Evolutionary conservation across 2,329 filamentous ascomycete species (phyloP).

Genomic region (Fusarium sulawesiense): DNA sequence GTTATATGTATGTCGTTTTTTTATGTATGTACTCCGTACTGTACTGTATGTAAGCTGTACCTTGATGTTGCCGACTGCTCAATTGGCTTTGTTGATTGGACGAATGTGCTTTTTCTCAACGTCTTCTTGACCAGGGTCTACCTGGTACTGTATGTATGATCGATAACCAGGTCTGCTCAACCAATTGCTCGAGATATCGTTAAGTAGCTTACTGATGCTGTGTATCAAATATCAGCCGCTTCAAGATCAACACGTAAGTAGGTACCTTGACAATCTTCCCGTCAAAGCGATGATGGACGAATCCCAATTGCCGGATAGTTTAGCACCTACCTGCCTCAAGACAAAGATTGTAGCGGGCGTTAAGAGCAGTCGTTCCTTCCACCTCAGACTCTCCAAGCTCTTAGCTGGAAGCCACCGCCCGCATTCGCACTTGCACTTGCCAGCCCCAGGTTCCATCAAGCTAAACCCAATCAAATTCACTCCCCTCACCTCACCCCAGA

Average conservation of each 20-base stretch:
- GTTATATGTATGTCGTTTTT: neutral
- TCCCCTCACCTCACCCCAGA: constrained; percentile 27
- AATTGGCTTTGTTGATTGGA: constrained; percentile 14
- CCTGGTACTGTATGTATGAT: neutral
- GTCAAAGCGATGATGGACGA: neutral
- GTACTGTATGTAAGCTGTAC: neutral
- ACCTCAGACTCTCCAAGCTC: neutral
- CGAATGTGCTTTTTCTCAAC: constrained; percentile 5
- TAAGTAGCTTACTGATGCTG: neutral
- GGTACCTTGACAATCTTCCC: neutral
- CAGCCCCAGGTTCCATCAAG: constrained; percentile 7
- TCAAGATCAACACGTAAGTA: neutral
- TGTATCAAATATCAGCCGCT: neutral
- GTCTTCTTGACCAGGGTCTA: constrained; percentile 7
- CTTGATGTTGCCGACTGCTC: constrained; percentile 12
- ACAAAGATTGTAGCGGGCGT: constrained; percentile 10
- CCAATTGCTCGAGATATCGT: neutral
- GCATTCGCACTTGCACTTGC: constrained; percentile 9
- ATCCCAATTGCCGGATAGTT: neutral
- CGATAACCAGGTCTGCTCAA: neutral
- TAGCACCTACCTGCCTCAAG: neutral
- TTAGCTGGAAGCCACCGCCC: constrained; percentile 25
- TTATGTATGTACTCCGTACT: neutral
- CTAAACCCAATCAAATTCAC: constrained; percentile 6
- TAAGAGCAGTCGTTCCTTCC: neutral